A percentile compares a stretch with the other conserved stretches of the same genome.
Evolutionary conservation across 208 protist genomes (phyloP).

Genomic region (Leishmania tarentolae): DNA sequence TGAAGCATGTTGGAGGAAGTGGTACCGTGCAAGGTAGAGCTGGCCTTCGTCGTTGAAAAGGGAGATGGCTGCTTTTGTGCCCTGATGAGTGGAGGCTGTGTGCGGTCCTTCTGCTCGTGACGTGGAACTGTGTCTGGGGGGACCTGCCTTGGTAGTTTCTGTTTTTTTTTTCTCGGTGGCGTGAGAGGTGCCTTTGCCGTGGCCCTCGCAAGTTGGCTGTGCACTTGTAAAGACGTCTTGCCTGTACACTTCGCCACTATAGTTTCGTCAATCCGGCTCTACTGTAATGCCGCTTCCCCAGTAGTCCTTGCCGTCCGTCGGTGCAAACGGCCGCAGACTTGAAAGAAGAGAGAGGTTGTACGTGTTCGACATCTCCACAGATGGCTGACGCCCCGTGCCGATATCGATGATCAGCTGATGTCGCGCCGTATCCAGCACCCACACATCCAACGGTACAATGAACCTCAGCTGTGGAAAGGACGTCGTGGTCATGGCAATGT

Average conservation of each 20-base stretch:
- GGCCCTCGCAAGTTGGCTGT: not conserved
- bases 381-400: not conserved
- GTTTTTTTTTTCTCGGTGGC: not conserved
- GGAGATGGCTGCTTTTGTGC: too few relatives aligned
- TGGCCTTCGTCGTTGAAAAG: too few relatives aligned
- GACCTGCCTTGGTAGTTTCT: not conserved
- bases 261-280: not conserved
- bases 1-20: too few relatives aligned
- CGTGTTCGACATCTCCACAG: constrained; percentile 20
- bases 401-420: constrained; percentile 13
- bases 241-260: too few relatives aligned
- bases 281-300: not conserved
- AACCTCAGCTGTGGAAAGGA: constrained; percentile 5
- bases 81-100: too few relatives aligned
- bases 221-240: not conserved
- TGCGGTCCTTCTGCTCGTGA: too few relatives aligned
- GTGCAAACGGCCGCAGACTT: not conserved
- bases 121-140: too few relatives aligned
- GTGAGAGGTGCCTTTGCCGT: too few relatives aligned
- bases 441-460: constrained; percentile 13
- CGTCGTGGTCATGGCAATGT: not conserved
- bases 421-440: constrained; percentile 14
- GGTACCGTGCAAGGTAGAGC: too few relatives aligned
- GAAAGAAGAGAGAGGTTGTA: constrained; percentile 20
- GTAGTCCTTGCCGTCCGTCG: not conserved